Percentiles rank a stretch among this genome's conserved stretches.
Conservation (phyloP, 768 basidiomycete genomes). For the Serendipita sp. region DNA sequence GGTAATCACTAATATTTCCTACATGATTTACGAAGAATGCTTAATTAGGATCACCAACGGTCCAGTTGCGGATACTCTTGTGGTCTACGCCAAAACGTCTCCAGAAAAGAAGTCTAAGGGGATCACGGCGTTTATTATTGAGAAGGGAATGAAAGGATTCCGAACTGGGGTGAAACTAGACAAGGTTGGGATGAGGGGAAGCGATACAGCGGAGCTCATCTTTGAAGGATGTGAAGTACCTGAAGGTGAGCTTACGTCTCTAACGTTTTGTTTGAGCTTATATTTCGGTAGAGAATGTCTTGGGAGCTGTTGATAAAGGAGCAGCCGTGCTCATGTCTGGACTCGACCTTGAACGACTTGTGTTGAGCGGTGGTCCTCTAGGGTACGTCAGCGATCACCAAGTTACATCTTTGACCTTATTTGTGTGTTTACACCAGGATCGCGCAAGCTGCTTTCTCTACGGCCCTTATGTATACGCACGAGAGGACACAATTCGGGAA, state of each 20-base stretch:
- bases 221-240: slow-evolving; percentile 87
- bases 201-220: slow-evolving; percentile 84
- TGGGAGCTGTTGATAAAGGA: slow-evolving; percentile 65
- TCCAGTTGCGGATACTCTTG: slow-evolving; percentile 73
- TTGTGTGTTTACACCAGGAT: neutral
- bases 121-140: slow-evolving; percentile 83
- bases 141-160: slow-evolving; percentile 68
- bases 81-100: slow-evolving; percentile 83
- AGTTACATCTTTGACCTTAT: neutral
- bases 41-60: slow-evolving; percentile 80
- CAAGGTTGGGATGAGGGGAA: slow-evolving; percentile 94
- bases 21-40: neutral
- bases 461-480: slow-evolving; percentile 79
- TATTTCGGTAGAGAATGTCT: slow-evolving; percentile 49
- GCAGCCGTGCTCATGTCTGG: slow-evolving; percentile 88
- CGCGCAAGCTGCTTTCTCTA: slow-evolving; percentile 72
- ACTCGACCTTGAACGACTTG: slow-evolving; percentile 79
- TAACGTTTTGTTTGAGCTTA: slow-evolving; percentile 7
- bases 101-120: slow-evolving; percentile 68
- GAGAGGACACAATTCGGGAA: slow-evolving; percentile 83
- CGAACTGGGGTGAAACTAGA: slow-evolving; percentile 83
- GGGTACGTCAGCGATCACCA: slow-evolving; percentile 23
- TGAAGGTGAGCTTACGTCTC: slow-evolving; percentile 35
- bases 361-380: slow-evolving; percentile 81
- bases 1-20: slow-evolving; percentile 14